These are phyloP conservation scores for Ulota crispa DNA, from an alignment of 225 moss, liverwort and hornwort genomes.

Conservation along the genomic window DNA sequence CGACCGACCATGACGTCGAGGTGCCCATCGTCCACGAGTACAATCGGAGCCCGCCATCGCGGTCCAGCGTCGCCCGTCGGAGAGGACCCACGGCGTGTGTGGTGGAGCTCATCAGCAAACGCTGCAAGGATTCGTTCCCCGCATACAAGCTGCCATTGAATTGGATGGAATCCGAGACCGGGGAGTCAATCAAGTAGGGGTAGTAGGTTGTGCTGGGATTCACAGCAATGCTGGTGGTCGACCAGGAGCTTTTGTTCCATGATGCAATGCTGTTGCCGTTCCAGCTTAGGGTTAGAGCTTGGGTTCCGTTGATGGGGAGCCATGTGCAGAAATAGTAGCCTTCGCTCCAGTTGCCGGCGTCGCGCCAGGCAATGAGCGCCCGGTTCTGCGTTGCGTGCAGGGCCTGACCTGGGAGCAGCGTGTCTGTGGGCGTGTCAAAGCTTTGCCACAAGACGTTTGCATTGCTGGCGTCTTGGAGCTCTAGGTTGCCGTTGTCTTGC, in stretches of 20 bases:
- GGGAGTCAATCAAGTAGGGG: conserved; percentile 23
- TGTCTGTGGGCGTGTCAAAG: conserved; percentile 56
- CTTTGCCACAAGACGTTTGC: conserved; percentile 29
- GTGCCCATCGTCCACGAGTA: conserved; percentile 34
- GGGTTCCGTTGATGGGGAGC: conserved; percentile 14
- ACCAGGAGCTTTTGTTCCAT: conserved; percentile 53
- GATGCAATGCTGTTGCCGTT: conserved; percentile 44
- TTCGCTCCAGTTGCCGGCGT: conserved; percentile 19
- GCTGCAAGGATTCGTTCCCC: neutral
- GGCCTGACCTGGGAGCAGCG: conserved; percentile 35
- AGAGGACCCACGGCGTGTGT: neutral
- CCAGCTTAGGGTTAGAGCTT: conserved; percentile 35
- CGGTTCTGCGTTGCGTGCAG: neutral
- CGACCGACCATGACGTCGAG: conserved; percentile 18
- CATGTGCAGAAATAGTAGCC: conserved; percentile 41
- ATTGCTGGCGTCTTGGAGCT: conserved; percentile 12
- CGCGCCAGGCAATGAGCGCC: conserved; percentile 35
- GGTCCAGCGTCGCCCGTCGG: conserved; percentile 37
- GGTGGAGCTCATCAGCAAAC: conserved; percentile 25
- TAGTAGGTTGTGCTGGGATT: conserved; percentile 17
- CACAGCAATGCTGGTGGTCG: neutral
- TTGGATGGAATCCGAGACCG: neutral
- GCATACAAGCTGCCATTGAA: conserved; percentile 39
- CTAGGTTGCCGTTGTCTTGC: conserved; percentile 38
- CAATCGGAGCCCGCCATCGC: conserved; percentile 38